A percentile compares a stretch with the other conserved stretches of the same genome.
Evolutionary conservation across 805 yeast genomes (phyloP).

Genomic region (Blastobotrys americana): DNA sequence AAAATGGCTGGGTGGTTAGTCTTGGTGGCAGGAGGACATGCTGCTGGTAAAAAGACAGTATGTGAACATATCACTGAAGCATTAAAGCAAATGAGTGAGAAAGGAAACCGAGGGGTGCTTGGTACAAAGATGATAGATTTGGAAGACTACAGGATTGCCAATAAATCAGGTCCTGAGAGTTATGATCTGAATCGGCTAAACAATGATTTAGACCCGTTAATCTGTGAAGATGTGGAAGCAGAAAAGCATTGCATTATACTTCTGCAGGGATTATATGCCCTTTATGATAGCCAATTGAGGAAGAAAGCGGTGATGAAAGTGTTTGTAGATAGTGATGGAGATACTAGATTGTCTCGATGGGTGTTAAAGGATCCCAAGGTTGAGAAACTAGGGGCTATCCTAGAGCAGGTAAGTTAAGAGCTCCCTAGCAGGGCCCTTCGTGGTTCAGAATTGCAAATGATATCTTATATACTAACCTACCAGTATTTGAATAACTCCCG

Average conservation of each 20-base stretch:
- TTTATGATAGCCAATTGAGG: conserved; percentile 54
- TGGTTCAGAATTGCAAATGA: too few species aligned
- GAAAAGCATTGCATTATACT: conserved; percentile 32
- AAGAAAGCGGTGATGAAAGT: conserved; percentile 56
- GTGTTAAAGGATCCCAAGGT: conserved; percentile 28
- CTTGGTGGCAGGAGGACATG: conserved; percentile 57
- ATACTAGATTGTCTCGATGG: conserved; percentile 76
- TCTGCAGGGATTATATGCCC: conserved; percentile 74
- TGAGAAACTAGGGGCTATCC: conserved; percentile 26
- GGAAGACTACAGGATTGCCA: conserved; percentile 30
- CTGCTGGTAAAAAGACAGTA: conserved; percentile 44
- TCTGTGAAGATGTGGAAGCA: neutral
- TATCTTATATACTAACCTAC: too few species aligned
- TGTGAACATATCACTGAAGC: conserved; percentile 26
- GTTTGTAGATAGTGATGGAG: conserved; percentile 79
- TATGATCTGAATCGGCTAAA: conserved; percentile 31
- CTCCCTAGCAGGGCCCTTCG: too few species aligned
- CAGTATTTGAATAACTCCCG: conserved; percentile 52
- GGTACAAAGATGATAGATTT: conserved; percentile 37
- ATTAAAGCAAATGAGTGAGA: conserved; percentile 12
- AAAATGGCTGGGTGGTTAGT: conserved; percentile 29
- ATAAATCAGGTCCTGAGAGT: conserved; percentile 24
- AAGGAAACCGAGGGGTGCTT: conserved; percentile 23
- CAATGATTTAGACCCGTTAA: conserved; percentile 13
- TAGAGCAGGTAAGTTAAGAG: too few species aligned